A percentile compares a stretch with the other conserved stretches of the same genome.
These are phyloP conservation scores for Daldinia decipiens DNA, from an alignment of 495 filamentous ascomycete genomes.

Conservation along the genomic window DNA sequence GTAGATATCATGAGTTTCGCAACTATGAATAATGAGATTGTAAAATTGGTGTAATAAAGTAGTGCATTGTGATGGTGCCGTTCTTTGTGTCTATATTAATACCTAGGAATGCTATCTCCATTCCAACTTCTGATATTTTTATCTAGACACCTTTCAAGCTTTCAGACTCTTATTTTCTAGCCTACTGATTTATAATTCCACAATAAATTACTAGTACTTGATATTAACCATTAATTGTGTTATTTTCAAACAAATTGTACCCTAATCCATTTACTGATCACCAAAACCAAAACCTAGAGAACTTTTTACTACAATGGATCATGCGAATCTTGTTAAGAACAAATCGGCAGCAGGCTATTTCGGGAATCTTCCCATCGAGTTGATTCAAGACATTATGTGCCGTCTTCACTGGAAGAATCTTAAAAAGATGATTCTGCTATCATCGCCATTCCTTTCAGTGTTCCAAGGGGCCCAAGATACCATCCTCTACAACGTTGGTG, in stretches of 20 bases:
- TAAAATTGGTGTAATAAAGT: not conserved
- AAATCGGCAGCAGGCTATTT: not conserved
- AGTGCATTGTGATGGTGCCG: no score
- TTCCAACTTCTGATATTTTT: no score
- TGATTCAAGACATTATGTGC: not conserved
- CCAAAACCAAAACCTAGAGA: not conserved
- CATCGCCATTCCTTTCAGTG: not conserved
- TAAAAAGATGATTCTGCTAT: not conserved
- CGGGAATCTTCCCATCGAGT: not conserved
- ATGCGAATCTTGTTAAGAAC: not conserved
- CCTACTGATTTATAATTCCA: no score
- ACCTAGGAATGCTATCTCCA: no score
- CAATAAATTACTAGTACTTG: no score
- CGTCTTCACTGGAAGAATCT: not conserved
- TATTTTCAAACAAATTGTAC: no score
- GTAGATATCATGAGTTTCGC: not conserved
- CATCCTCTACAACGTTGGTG: not conserved
- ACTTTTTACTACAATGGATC: not conserved
- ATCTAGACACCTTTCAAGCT: no score
- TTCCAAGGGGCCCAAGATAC: not conserved
- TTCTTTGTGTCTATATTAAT: no score
- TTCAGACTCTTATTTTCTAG: no score
- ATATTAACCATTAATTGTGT: no score
- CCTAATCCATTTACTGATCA: not conserved
- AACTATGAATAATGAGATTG: not conserved